These are phyloP conservation scores for Mycena sp. DNA, from an alignment of 1,284 basidiomycete species.

Conservation along the genomic window DNA sequence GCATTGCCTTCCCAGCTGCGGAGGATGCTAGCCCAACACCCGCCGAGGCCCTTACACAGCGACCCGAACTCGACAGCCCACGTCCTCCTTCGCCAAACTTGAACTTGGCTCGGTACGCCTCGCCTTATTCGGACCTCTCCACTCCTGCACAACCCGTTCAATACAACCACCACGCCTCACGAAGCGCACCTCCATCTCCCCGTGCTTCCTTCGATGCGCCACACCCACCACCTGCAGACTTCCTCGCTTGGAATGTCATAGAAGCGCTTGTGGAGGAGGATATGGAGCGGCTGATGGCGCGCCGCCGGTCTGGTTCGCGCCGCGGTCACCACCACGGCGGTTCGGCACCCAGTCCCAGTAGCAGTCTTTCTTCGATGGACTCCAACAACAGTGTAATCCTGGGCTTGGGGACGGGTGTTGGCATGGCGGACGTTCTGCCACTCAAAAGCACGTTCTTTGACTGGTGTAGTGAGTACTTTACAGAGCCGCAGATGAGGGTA, in stretches of 20 bases:
- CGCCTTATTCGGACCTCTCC: constrained; percentile 60
- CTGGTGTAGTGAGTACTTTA: constrained; percentile 98
- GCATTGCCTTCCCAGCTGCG: constrained; percentile 69
- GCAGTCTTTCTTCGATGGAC: constrained; percentile 79
- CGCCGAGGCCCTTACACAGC: constrained; percentile 41
- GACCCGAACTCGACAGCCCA: constrained; percentile 51
- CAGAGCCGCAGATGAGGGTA: constrained; percentile 97
- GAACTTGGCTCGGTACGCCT: constrained; percentile 77
- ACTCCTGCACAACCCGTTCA: not conserved
- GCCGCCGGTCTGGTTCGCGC: constrained; percentile 56
- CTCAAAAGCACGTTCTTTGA: constrained; percentile 94
- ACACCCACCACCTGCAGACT: constrained; percentile 51
- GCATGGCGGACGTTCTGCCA: constrained; percentile 81
- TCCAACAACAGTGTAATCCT: constrained; percentile 74
- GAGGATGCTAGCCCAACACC: constrained; percentile 55
- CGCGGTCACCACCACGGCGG: constrained; percentile 40
- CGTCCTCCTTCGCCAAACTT: constrained; percentile 81
- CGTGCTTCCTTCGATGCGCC: constrained; percentile 25
- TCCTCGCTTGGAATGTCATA: constrained; percentile 79
- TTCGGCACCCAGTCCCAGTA: constrained; percentile 69
- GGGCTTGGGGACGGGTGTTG: constrained; percentile 77
- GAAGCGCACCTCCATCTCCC: constrained; percentile 44
- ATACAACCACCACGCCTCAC: constrained; percentile 49
- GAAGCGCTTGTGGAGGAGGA: constrained; percentile 91
- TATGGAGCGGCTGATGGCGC: constrained; percentile 83